These are phyloP conservation scores for Aspergillus brasiliensis DNA, from an alignment of 2,329 filamentous ascomycete species.

Conservation along the genomic window DNA sequence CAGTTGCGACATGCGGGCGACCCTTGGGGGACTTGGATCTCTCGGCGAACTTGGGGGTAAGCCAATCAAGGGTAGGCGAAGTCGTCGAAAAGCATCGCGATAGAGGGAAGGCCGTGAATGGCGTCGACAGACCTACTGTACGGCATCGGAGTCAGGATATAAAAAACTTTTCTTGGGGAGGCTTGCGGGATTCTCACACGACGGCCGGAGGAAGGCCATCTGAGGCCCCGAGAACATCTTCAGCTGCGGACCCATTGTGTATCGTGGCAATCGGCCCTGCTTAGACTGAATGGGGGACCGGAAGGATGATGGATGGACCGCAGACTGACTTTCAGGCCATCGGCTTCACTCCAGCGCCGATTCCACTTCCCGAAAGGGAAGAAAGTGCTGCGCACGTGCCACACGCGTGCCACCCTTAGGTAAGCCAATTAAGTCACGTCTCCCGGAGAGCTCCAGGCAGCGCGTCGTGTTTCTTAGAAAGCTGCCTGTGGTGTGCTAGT, in stretches of 20 bases:
- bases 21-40: conserved; percentile 89
- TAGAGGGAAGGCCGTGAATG: conserved; percentile 40
- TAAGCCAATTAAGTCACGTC: conserved; percentile 29
- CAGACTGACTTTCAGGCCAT: conserved; percentile 24
- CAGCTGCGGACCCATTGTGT: conserved; percentile 38
- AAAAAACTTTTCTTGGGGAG: conserved; percentile 12
- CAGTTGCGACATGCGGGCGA: conserved; percentile 81
- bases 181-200: conserved; percentile 29
- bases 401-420: conserved; percentile 23
- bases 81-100: conserved; percentile 74
- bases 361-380: conserved; percentile 23
- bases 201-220: conserved; percentile 36
- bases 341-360: conserved; percentile 26
- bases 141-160: conserved; percentile 21
- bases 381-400: conserved; percentile 31
- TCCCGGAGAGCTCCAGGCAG: conserved; percentile 16
- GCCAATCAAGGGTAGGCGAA: conserved; percentile 67
- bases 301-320: conserved; percentile 7
- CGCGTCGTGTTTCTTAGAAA: conserved; percentile 31
- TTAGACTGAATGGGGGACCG: conserved; percentile 9
- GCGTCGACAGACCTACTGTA: conserved; percentile 30
- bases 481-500: conserved; percentile 1
- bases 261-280: conserved; percentile 11
- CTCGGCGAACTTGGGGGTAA: conserved; percentile 77
- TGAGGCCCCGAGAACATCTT: conserved; percentile 40